Conservation (phyloP, 345 rosid genomes). For the Triadica sebifera region DNA sequence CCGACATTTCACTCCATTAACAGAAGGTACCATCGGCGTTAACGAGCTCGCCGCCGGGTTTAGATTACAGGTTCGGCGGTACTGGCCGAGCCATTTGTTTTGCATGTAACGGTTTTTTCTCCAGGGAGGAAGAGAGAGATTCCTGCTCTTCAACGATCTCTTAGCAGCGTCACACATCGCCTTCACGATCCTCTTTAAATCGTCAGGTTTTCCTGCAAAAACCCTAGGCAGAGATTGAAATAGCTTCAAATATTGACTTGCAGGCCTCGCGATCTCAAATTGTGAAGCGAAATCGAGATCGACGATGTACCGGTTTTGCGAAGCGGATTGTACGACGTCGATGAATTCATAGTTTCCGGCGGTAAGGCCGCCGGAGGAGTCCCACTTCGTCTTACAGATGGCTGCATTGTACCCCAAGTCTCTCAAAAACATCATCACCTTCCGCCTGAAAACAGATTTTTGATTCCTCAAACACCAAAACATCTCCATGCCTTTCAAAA, state of each 20-base stretch:
- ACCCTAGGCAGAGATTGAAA: constrained; percentile 50
- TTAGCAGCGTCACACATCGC: constrained; percentile 58
- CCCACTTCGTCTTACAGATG: constrained; percentile 84
- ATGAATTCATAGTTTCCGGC: constrained; percentile 80
- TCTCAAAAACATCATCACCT: constrained; percentile 56
- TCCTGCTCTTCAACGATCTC: constrained; percentile 57
- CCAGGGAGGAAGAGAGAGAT: constrained; percentile 83
- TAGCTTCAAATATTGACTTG: constrained; percentile 47
- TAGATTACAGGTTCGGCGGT: constrained; percentile 54
- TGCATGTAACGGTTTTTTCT: constrained; percentile 88
- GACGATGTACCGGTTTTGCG: constrained; percentile 51
- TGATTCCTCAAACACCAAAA: constrained; percentile 34
- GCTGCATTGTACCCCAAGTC: constrained; percentile 85
- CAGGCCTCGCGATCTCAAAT: constrained; percentile 89
- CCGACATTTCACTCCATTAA: constrained; percentile 52
- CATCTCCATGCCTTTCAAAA: constrained; percentile 45
- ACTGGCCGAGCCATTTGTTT: constrained; percentile 78
- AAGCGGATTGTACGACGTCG: constrained; percentile 50
- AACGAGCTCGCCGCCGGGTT: constrained; percentile 18
- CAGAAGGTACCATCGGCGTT: constrained; percentile 20
- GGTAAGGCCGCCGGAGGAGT: constrained; percentile 48
- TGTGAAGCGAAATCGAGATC: constrained; percentile 74
- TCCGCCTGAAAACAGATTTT: constrained; percentile 44
- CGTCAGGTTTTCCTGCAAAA: constrained; percentile 58
- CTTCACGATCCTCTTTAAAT: constrained; percentile 56